Percentiles rank a stretch among this genome's conserved stretches.
Evolutionary conservation across 164 flowering plant species (phyloP).

Genomic region (Piper betle): DNA sequence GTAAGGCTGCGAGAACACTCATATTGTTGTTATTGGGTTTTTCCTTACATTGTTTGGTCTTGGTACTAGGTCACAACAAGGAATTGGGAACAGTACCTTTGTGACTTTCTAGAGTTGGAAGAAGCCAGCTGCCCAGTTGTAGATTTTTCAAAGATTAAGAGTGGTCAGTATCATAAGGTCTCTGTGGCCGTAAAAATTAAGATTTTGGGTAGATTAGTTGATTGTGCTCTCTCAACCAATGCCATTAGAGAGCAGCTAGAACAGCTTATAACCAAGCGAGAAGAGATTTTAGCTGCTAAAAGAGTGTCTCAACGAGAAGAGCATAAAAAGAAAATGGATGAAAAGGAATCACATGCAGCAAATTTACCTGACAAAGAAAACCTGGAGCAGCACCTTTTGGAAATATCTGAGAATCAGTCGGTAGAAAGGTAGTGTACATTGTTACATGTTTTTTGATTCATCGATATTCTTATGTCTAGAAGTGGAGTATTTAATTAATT

Average conservation of each 20-base stretch:
- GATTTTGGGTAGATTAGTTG: conserved; percentile 8
- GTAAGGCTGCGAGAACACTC: conserved; percentile 1
- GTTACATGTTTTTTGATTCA: background rate
- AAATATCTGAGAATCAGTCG: background rate
- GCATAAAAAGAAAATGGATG: conserved; percentile 7
- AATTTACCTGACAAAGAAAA: background rate
- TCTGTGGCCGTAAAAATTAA: conserved; percentile 5
- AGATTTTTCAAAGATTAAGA: conserved; percentile 6
- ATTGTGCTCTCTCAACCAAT: conserved; percentile 8
- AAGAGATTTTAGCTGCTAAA: conserved; percentile 8
- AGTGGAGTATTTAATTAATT: background rate
- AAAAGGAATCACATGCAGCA: conserved; percentile 1
- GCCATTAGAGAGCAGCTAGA: conserved; percentile 8
- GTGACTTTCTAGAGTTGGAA: conserved; percentile 9
- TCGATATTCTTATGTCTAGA: background rate
- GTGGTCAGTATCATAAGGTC: conserved; percentile 4
- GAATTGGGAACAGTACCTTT: conserved; percentile 9
- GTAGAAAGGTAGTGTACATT: background rate
- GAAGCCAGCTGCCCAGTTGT: background rate
- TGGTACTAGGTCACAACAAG: conserved; percentile 8
- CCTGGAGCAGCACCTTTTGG: background rate
- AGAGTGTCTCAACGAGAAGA: conserved; percentile 8
- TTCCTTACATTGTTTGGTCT: background rate
- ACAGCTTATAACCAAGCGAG: conserved; percentile 3
- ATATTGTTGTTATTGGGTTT: background rate